Base-by-base conservation (phyloP, 768 basidiomycete genomes). In the Auricularia heimuer region DNA sequence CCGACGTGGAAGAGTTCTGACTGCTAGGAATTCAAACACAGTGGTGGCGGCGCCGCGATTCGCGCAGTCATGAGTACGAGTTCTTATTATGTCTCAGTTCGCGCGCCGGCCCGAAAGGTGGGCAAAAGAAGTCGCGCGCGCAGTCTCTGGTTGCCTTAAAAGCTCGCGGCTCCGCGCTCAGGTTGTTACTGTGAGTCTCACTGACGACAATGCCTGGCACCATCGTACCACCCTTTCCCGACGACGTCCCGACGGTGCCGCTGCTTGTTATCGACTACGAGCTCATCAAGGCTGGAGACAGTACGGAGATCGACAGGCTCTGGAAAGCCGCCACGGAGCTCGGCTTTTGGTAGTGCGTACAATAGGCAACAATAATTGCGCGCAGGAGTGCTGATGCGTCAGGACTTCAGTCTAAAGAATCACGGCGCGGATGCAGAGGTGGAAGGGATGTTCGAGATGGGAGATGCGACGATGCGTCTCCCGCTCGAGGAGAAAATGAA, bases 331-430 rank as follows among this genome's bases (percentile, higher is more conserved):
- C 80, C 7, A 85, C 82, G 0, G 76, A 80, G 56, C 76, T 86
- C 1, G 85, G 85, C 2, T 87, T 88, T 71, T 88, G 85, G 83
- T 87, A 86, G 83, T 85, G 70, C 71, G 84, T 81, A 63, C 12
- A 36, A 39, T 35, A 33, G 18, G 24, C 42, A 33, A 11, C 29
- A 42, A 42, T 36, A 6, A 33, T 54, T 36, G 39, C 64, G 18
- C 61, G 42, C 14, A 34, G 33, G 33, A 14, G 8, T 51, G 47
- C 47, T 51, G 47, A 51, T 18, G 16, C 54, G 54, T 12, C 39
- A 11, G 16, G n/a, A 2, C 4, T 8, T 7, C 56, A 84, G 84
- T 66, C 70, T 86, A 47, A 83, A 81, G 69, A 84, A 85, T 66
- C 83, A 86, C 68, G 85, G 80, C 3, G 79, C 76, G 2, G 79